These are phyloP conservation scores for Salvia rosmarinus DNA, from an alignment of 257 asterid genomes.

Conservation along the genomic window DNA sequence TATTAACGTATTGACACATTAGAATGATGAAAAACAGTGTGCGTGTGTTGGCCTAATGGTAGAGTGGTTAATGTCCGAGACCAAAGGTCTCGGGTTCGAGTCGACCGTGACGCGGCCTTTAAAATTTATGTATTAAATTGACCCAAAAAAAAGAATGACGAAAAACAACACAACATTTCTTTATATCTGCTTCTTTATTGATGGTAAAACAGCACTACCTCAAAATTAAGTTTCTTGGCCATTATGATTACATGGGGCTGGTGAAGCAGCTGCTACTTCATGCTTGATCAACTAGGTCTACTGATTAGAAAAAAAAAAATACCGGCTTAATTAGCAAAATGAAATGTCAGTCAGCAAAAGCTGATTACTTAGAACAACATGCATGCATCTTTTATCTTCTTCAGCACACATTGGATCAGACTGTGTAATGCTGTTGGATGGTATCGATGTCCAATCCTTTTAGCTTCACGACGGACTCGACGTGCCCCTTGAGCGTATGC, in stretches of 20 bases:
- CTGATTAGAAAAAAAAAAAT: not conserved
- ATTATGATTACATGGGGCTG: not conserved
- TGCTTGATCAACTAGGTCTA: slow-evolving; percentile 10
- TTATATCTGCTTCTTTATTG: slow-evolving; percentile 14
- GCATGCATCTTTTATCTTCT: slow-evolving; percentile 1
- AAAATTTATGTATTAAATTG: too few species aligned
- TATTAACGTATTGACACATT: too few species aligned
- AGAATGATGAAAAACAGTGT: too few species aligned
- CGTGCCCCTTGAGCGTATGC: slow-evolving; percentile 92
- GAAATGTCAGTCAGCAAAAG: too few species aligned
- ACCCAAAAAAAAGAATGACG: too few species aligned
- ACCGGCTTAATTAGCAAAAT: slow-evolving; percentile 1
- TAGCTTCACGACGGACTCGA: slow-evolving; percentile 93
- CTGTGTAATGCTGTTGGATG: slow-evolving; percentile 89
- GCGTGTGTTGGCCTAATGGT: too few species aligned
- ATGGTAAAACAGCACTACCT: slow-evolving; percentile 3
- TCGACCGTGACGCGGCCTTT: too few species aligned
- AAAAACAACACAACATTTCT: too few species aligned
- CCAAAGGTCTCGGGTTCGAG: too few species aligned
- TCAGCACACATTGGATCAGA: slow-evolving; percentile 40
- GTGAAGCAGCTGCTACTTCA: slow-evolving; percentile 18
- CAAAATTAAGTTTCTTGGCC: slow-evolving; percentile 21
- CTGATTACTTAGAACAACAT: too few species aligned
- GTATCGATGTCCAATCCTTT: slow-evolving; percentile 91
- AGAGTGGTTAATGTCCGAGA: too few species aligned